Percentiles rank a stretch among this genome's conserved stretches.
Conservation (phyloP, 2,329 filamentous ascomycete genomes). For the Thielaviopsis euricoi region DNA sequence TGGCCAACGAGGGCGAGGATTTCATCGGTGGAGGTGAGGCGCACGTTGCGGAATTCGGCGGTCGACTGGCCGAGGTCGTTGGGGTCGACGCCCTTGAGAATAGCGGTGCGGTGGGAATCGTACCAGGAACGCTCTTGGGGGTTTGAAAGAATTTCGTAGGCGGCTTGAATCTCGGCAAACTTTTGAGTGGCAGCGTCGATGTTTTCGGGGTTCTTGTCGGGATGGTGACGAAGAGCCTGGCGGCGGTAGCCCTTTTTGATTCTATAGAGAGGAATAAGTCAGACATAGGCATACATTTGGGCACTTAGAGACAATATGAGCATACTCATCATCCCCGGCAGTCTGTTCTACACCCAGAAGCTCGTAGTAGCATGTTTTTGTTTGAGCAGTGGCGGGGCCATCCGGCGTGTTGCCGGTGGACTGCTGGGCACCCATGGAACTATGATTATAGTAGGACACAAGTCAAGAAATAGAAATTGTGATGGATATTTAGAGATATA, state of each 20-base stretch:
- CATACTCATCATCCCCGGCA: constrained; percentile 68
- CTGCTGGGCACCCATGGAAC: constrained; percentile 37
- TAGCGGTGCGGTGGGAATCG: constrained; percentile 79
- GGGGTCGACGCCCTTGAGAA: constrained; percentile 49
- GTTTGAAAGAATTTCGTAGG: constrained; percentile 92
- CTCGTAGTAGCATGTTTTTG: constrained; percentile 72
- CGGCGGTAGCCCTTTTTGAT: constrained; percentile 87
- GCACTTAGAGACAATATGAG: background rate
- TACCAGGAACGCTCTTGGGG: constrained; percentile 96
- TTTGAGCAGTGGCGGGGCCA: constrained; percentile 20
- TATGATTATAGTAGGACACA: background rate
- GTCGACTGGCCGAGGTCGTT: constrained; percentile 29
- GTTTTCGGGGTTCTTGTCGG: constrained; percentile 82
- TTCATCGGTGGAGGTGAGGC: constrained; percentile 65
- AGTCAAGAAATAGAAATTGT: background rate
- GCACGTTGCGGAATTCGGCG: constrained; percentile 50
- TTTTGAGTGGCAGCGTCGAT: constrained; percentile 65
- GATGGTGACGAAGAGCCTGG: constrained; percentile 85
- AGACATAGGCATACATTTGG: background rate
- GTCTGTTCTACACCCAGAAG: constrained; percentile 56
- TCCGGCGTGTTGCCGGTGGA: constrained; percentile 26
- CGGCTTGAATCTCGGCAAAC: constrained; percentile 84
- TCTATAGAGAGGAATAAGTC: constrained; percentile 24
- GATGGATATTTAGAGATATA: background rate
- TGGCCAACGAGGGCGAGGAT: constrained; percentile 62